Base-by-base conservation (phyloP, 495 filamentous ascomycete species). In the Tirmania nivea region DNA sequence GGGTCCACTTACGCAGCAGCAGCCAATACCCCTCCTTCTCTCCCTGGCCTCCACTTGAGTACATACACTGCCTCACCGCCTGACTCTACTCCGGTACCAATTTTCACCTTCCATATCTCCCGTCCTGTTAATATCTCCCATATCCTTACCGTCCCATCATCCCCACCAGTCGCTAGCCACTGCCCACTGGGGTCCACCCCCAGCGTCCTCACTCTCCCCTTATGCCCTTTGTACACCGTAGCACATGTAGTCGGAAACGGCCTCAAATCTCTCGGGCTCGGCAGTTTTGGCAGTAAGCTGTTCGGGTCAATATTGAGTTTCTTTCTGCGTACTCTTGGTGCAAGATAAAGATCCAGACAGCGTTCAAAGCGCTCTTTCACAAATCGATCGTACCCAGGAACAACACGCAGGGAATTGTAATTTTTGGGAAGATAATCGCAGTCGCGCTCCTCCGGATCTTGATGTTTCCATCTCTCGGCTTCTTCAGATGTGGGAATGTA, bases 301-400 rank as follows among this genome's bases (percentile, higher is more conserved):
- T 86, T 83, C 5, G 90, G 90, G 59, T 97, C 90, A 61, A 97
- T 95, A 67, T 95, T 94, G 61, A 96, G 74, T 66, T 89, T 86
- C 69, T 84, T 95, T 59, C 88, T 79, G 53, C 92, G 78, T 54
- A 96, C 79, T 57, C 90, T 73, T 49, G 92, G 92, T 35, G 90
- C 90, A 35, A 97, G 76, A 65, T 97, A 97, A 7, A 97, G 74
- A 69, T 97, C 90, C 59, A 97, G 69, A 64, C 87, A 94, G 59
- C 90, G 73, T 65, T 97, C 92, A 57, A 97, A 97, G 60, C 86
- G 81, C 69, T 96, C 89, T 63, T 94, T 93, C 58, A 96, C 77
- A 53, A 94, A 83, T 52, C 70, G 78, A 37, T 84, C 83, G 61
- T 90, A 97, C n/a, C 81, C 92, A 47, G 90, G 92, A 8, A 96